These are phyloP conservation scores for Boletus rubropictus DNA, from an alignment of 768 basidiomycete species.

Conservation along the genomic window DNA sequence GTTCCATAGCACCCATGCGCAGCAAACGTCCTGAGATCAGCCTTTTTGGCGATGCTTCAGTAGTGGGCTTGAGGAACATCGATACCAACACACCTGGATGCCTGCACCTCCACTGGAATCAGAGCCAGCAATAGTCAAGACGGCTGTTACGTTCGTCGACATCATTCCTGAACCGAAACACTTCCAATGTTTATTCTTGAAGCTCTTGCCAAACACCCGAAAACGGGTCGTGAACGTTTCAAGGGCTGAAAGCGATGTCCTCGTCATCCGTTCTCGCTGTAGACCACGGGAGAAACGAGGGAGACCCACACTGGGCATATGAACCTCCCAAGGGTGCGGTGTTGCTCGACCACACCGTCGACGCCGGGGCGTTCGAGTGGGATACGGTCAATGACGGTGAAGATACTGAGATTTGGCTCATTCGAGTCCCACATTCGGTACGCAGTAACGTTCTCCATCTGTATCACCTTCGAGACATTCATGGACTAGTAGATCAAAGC, in stretches of 20 bases:
- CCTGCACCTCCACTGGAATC: conserved; percentile 87
- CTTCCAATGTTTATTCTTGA: too few species aligned
- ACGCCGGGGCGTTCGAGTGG: conserved; percentile 60
- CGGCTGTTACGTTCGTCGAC: conserved; percentile 24
- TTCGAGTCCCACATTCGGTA: conserved; percentile 65
- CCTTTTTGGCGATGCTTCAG: conserved; percentile 39
- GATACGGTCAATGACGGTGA: conserved; percentile 49
- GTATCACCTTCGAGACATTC: not conserved
- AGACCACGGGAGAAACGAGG: conserved; percentile 45
- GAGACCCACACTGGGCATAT: conserved; percentile 55
- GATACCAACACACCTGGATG: conserved; percentile 56
- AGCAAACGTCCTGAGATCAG: conserved; percentile 82
- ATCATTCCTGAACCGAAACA: not conserved
- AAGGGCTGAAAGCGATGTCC: too few species aligned
- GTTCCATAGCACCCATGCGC: conserved; percentile 75
- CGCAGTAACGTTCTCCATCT: conserved; percentile 22
- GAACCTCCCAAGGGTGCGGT: conserved; percentile 50
- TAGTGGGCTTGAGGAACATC: not conserved
- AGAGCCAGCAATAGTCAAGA: conserved; percentile 74
- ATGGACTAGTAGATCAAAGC: conserved; percentile 50
- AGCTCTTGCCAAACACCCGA: too few species aligned
- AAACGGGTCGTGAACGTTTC: too few species aligned
- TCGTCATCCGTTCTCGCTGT: conserved; percentile 13
- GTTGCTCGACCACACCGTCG: conserved; percentile 41
- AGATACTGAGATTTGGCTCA: conserved; percentile 64